Percentiles rank a stretch among this genome's conserved stretches.
Evolutionary conservation across 495 filamentous ascomycete genomes (phyloP).

Genomic region (Talaromyces borbonicus): DNA sequence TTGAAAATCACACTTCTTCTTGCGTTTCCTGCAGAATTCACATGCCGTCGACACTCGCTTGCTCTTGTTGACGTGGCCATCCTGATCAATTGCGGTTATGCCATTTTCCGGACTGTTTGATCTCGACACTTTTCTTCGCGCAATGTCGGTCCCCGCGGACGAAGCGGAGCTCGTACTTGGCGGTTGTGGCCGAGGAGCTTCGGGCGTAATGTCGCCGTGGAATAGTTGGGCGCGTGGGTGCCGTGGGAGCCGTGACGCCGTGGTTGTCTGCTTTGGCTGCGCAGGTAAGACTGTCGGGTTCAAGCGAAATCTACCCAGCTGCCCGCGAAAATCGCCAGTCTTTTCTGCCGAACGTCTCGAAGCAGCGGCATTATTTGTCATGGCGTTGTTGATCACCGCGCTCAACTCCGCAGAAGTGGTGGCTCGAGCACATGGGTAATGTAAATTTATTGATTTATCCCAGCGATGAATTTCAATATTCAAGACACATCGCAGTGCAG

Average conservation of each 20-base stretch:
- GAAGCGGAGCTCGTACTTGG: background rate
- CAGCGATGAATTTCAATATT: background rate
- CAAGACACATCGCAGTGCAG: background rate
- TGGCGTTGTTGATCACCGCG: background rate
- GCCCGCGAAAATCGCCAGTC: conserved; percentile 26
- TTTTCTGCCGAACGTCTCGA: conserved; percentile 1
- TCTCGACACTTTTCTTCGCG: background rate
- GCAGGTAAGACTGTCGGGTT: conserved; percentile 3
- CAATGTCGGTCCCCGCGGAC: background rate
- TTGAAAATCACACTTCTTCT: conserved; percentile 46
- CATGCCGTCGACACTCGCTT: conserved; percentile 41
- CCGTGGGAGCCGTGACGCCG: too few species aligned
- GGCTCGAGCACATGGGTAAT: too few species aligned
- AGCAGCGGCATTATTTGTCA: conserved; percentile 1
- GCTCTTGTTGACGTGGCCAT: background rate
- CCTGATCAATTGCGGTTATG: background rate
- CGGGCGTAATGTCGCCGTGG: background rate
- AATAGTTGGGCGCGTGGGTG: background rate
- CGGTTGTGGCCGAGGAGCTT: background rate
- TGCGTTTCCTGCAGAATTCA: conserved; percentile 43
- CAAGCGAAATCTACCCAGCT: conserved; percentile 38
- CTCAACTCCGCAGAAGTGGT: too few species aligned
- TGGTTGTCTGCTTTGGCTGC: conserved; percentile 16
- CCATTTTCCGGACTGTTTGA: conserved; percentile 3
- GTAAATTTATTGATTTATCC: too few species aligned